Evolutionary conservation across 1,284 basidiomycete genomes (phyloP).

Genomic region (Lignosus rhinocerotis): DNA sequence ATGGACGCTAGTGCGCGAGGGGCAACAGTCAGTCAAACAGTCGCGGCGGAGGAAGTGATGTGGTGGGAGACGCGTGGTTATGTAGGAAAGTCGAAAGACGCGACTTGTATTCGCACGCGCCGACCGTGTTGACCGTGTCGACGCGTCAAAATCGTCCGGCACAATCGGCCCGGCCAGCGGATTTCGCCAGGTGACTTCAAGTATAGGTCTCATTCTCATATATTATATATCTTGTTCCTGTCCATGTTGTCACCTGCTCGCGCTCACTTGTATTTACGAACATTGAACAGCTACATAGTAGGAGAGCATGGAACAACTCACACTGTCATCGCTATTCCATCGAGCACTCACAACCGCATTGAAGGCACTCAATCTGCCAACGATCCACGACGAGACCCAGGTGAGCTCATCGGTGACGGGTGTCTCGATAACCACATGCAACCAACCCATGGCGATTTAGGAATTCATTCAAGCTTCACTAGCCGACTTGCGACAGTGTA

Average conservation of each 20-base stretch:
- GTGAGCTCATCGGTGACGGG: constrained; percentile 28
- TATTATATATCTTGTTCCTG: background rate
- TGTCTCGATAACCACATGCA: background rate
- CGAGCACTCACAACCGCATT: constrained; percentile 44
- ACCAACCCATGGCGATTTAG: constrained; percentile 37
- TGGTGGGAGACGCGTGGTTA: background rate
- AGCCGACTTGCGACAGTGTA: constrained; percentile 51
- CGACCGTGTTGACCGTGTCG: background rate
- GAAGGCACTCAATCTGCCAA: constrained; percentile 46
- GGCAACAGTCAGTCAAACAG: background rate
- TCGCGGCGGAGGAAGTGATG: background rate
- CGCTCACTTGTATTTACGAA: too few species aligned
- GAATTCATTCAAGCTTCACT: constrained; percentile 56
- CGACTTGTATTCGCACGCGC: background rate
- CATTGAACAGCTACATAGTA: background rate
- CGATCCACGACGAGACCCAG: constrained; percentile 52
- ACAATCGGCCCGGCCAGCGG: background rate
- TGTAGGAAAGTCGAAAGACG: background rate
- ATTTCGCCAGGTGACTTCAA: background rate
- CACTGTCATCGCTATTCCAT: constrained; percentile 44
- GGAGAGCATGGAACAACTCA: constrained; percentile 32
- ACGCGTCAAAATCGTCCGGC: background rate
- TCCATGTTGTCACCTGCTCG: background rate
- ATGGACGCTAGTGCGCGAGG: background rate
- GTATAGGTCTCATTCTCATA: too few species aligned